Evolutionary conservation across 2,329 filamentous ascomycete species (phyloP), one percentile per base, ranked within the genome.

Genomic region (Alternaria sp.): DNA sequence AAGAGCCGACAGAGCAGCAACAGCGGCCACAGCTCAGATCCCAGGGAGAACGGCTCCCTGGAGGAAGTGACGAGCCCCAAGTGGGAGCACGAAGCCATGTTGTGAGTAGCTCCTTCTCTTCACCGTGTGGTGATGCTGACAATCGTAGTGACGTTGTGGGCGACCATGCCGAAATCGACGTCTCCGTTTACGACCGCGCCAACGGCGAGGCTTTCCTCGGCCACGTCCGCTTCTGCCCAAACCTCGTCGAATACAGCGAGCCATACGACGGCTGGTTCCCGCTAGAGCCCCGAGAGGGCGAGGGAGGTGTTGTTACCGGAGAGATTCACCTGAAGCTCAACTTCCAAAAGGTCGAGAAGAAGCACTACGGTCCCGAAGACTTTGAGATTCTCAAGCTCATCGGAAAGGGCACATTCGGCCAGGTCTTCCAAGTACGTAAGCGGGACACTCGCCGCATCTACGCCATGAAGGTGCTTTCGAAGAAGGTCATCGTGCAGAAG

Each of bases 401-500:
- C 69, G 96, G 96, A 66, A 98, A 98, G 82, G 96, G 96, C 58
- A 99, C 96, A 0, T 99, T 99, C 78, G 96, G 96, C 1, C 96
- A 99, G 80, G 96, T 99, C 3, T 99, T 98, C 79, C 96, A 99
- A 79, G 96, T 99, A 7, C 91, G 93, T 73, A 99, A 99, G 87
- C 96, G 93, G 84, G 96, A 99, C 79, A 97, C 95, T 0, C 89
- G 90, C 74, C 90, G 96, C 47, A 97, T 99, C 65, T 99, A 99
- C 76, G 96, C 96, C 66, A 99, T 99, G 96, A 99, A 99, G 81
- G 95, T 99, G 2, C 85, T 99, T 30, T 97, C 96, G 54, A 99
- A 99, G 86, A 99, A 99, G 85, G 96, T 99, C 57, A 99, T 99
- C 75, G 96, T 99, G 25, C 96, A 99, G 82, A 99, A 99, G 88